Base-by-base conservation (phyloP, 208 protist species). In the Leishmania braziliensis region DNA sequence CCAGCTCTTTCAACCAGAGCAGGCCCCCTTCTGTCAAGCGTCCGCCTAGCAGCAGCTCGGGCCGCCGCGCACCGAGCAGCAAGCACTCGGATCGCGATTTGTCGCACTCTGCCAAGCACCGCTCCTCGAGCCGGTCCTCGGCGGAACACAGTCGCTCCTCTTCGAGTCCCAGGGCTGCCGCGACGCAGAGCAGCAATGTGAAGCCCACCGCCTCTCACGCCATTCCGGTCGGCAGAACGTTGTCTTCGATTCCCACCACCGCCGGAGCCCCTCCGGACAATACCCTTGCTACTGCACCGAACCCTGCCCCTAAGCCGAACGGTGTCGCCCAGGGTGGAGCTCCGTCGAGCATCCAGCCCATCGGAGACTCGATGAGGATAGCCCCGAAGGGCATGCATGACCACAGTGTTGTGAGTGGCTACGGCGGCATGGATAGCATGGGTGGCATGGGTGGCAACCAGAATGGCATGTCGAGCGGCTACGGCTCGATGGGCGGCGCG, bases 341-440 rank as follows among this genome's bases (percentile, higher is more conserved):
- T 36, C 33, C 68, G 69, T 36, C 81, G 20, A 73, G 46, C 26
- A 77, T 80, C n/a, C 81, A 80, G 75, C 14, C 81, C 23, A 80
- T 77, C 76, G 76, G 81, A 53, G 81, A 80, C 66, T 77, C 72
- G n/a, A 80, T 76, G 78, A 88, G 83, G 75, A 72, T 76, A 48
- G 54, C 60, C 51, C 75, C 85, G 78, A 83, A 82, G 76, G 77
- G 65, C 39, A 56, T 48, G 75, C 9, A 39, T 39, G 58, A 12
- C 36, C n/a, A 18, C 23, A 43, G 51, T 58, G 43, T 6, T 14
- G 53, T 29, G 29, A 39, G 53, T 33, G 72, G 50, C 46, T 77
- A 68, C 56, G 74, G 14, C 29, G 14, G 26, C 62, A 23, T 56
- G 16, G 53, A 43, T 23, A 74, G 69, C 48, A 74, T 74, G 69